Conservation (phyloP, 1,284 basidiomycete species). For the Singerocomus inundabilis region DNA sequence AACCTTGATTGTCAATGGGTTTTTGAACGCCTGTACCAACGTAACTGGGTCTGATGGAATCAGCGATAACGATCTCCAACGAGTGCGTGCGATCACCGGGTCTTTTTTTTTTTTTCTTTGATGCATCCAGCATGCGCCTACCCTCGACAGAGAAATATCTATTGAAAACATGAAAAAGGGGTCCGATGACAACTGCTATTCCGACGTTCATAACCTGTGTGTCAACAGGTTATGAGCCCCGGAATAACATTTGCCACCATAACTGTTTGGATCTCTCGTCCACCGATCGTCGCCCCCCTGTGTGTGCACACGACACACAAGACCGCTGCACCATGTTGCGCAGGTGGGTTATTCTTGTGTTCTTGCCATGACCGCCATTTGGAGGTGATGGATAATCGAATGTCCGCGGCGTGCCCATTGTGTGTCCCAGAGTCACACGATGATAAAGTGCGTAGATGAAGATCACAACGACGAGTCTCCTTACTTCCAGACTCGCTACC, state of each 20-base stretch:
- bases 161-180: neutral
- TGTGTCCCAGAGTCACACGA: neutral
- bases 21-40: constrained; percentile 7
- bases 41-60: constrained; percentile 14
- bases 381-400: no score
- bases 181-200: constrained; percentile 15
- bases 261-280: constrained; percentile 10
- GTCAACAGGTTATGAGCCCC: constrained; percentile 29
- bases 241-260: constrained; percentile 20
- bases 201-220: constrained; percentile 16
- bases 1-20: constrained; percentile 1
- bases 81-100: neutral
- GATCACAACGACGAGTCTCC: constrained; percentile 10
- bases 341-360: neutral
- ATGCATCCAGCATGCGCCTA: neutral
- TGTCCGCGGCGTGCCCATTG: constrained; percentile 16
- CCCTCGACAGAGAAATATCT: no score
- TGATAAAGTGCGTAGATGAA: neutral
- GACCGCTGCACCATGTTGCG: constrained; percentile 14
- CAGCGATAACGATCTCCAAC: constrained; percentile 5
- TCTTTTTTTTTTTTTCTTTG: neutral
- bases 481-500: neutral
- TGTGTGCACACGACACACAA: neutral
- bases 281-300: constrained; percentile 1
- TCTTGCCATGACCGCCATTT: neutral